Evolutionary conservation across 371 early-diverging fungal genomes (phyloP).

Genomic region (Syncephalis fuscata): DNA sequence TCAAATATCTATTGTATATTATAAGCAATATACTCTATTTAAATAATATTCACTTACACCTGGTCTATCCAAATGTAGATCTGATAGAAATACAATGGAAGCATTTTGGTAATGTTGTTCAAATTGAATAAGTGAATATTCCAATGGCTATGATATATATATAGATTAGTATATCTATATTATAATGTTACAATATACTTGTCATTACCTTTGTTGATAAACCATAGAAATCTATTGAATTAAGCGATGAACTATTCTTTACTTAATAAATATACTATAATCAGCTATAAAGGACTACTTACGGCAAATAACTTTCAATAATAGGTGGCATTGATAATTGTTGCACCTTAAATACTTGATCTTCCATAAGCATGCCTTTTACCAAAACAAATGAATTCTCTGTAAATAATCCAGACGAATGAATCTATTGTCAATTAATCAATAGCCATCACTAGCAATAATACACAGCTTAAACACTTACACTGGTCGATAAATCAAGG

Average conservation of each 20-base stretch:
- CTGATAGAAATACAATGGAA: constrained; percentile 59
- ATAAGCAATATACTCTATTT: constrained; percentile 1
- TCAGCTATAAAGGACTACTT: neutral
- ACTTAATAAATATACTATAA: neutral
- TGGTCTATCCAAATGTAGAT: constrained; percentile 72
- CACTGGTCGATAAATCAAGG: constrained; percentile 18
- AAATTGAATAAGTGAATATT: constrained; percentile 16
- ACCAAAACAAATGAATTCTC: neutral
- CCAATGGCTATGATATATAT: constrained; percentile 18
- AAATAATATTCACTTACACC: constrained; percentile 31
- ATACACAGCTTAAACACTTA: neutral
- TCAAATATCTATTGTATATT: constrained; percentile 17
- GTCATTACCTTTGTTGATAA: constrained; percentile 19
- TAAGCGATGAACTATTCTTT: constrained; percentile 16
- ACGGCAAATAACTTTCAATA: neutral
- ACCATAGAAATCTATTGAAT: constrained; percentile 37
- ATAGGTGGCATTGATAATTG: neutral
- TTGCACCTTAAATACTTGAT: neutral
- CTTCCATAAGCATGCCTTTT: neutral
- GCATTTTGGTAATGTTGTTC: constrained; percentile 35
- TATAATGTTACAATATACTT: too few relatives aligned
- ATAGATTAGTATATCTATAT: too few relatives aligned
- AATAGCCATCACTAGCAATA: neutral
- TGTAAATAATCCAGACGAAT: neutral
- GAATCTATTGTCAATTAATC: neutral